Conservation (phyloP, 345 rosid genomes). For the Gossypium turneri region DNA sequence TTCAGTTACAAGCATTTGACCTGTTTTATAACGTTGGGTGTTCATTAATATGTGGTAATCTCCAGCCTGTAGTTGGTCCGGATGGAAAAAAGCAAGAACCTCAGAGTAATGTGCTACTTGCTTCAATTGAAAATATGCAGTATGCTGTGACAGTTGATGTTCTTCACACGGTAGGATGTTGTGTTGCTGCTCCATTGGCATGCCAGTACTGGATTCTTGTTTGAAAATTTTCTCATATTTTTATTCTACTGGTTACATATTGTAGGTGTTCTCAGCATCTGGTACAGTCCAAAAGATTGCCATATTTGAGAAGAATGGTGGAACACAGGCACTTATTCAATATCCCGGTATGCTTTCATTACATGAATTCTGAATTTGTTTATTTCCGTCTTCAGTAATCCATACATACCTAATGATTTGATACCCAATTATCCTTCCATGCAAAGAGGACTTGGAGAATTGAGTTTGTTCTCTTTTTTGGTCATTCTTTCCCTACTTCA, state of each 20-base stretch:
- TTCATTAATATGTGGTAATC: slow-evolving; percentile 21
- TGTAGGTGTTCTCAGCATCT: slow-evolving; percentile 81
- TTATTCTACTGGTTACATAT: slow-evolving; percentile 7
- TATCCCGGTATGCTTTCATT: slow-evolving; percentile 61
- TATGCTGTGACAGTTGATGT: slow-evolving; percentile 93
- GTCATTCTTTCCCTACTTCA: neutral
- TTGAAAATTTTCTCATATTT: slow-evolving; percentile 1
- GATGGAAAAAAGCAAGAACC: slow-evolving; percentile 88
- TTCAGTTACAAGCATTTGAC: slow-evolving; percentile 10
- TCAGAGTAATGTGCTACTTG: slow-evolving; percentile 94
- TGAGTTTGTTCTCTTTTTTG: neutral
- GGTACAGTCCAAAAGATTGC: slow-evolving; percentile 94
- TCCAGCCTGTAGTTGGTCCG: slow-evolving; percentile 72
- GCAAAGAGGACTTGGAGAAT: neutral
- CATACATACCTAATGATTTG: neutral
- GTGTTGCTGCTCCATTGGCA: neutral
- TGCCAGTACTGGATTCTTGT: neutral
- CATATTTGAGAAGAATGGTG: slow-evolving; percentile 93
- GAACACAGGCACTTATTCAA: slow-evolving; percentile 89
- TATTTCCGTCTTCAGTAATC: neutral
- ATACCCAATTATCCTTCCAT: neutral
- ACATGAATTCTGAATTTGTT: neutral
- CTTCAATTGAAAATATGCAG: slow-evolving; percentile 94
- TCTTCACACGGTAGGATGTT: slow-evolving; percentile 66
- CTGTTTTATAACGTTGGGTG: neutral